Base-by-base conservation (phyloP, 345 rosid genomes). In the Nasturtium officinale region DNA sequence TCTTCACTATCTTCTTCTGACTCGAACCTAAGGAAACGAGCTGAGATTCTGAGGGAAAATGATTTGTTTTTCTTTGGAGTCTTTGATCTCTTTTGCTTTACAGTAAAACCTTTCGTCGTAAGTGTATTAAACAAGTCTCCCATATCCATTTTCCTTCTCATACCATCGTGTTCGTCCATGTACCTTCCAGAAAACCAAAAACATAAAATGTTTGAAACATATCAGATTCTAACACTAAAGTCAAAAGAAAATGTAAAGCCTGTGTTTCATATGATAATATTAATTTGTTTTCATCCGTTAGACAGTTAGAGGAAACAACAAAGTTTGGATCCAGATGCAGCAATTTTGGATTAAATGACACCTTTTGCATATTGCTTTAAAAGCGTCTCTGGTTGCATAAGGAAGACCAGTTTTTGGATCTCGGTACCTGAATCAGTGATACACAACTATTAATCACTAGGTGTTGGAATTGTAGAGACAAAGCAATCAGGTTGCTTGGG, bases 391-490 rank as follows among this genome's bases (percentile, higher is more conserved):
- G 13, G 91, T 91, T 26, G 99, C 93, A 79, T 91, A 91, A 47
- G 96, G 86, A 51, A 84, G 75, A 23, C 96, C 96, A n/a, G 97
- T 88, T 86, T 83, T 91, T 59, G 99, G 97, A 86, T 95, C 99
- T 11, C 87, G 84, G 75, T 91, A 95, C 79, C 99, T 95, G 67
- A 69, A 71, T 55, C 51, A 78, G 56, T 51, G 29, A 72, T 59
- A 17, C 28, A 65, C 28, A 78, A 65, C 53, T 47, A 16, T 6
- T 16, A 20, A 20, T 11, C 48, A 38, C 13, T 63, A 15, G 46
- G 56, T 54, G 6, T 6, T 54, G 12, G 2, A 1, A 23, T 23
- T 23, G 25, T 33, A 63, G 70, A 69, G 37, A 45, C 51, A 47
- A 21, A n/a, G 55, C 13, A n/a, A 10, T 17, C n/a, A 40, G 25